These are phyloP conservation scores for Lecanicillium sp. DNA, from an alignment of 2,329 filamentous ascomycete species.

Conservation along the genomic window DNA sequence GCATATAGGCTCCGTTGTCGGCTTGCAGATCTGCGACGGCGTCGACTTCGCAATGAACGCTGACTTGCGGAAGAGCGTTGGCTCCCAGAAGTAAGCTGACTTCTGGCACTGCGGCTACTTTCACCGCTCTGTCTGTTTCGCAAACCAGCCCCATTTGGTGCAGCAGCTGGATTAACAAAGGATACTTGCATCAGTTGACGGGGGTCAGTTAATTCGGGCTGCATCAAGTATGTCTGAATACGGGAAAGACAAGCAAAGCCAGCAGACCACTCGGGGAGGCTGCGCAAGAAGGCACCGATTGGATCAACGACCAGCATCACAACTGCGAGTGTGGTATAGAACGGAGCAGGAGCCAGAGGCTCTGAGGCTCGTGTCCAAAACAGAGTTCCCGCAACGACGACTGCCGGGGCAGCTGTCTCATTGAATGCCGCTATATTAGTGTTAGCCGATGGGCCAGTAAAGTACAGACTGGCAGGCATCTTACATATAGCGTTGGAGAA, in stretches of 20 bases:
- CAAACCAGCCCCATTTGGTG: no score
- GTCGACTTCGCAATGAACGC: no score
- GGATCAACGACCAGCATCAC: not conserved
- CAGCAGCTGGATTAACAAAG: no score
- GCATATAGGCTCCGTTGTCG: not conserved
- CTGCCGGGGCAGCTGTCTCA: not conserved
- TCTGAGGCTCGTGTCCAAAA: conserved; percentile 6
- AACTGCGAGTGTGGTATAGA: conserved; percentile 6
- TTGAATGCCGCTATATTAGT: not conserved
- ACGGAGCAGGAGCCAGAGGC: not conserved
- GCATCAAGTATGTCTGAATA: not conserved
- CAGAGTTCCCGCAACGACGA: conserved; percentile 1
- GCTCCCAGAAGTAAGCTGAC: no score
- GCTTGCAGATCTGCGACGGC: not conserved
- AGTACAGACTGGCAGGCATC: no score
- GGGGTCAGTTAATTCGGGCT: not conserved
- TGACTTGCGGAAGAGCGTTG: no score
- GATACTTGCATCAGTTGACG: not conserved
- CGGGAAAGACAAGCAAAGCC: conserved; percentile 1
- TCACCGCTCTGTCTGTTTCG: no score
- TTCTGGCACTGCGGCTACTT: no score
- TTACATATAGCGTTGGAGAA: not conserved
- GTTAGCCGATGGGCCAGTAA: no score
- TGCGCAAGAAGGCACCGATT: not conserved
- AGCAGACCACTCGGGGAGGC: not conserved